Conservation (phyloP, 2,329 filamentous ascomycete species). For the Pseudogymnoascus sp. region DNA sequence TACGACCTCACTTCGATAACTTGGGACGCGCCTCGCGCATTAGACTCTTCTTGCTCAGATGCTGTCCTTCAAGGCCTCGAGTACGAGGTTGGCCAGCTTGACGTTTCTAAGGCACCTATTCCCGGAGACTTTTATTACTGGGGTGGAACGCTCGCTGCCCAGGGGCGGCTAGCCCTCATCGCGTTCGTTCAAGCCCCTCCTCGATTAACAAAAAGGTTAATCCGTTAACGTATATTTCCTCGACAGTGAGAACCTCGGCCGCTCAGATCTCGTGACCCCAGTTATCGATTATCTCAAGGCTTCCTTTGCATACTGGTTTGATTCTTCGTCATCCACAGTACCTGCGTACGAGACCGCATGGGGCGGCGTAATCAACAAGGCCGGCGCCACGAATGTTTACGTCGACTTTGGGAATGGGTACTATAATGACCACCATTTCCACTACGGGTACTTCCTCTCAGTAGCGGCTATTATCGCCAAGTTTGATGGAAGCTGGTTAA, state of each 20-base stretch:
- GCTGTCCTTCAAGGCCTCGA: slow-evolving; percentile 22
- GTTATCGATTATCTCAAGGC: slow-evolving; percentile 23
- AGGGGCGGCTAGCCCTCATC: slow-evolving; percentile 24
- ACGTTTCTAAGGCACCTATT: slow-evolving; percentile 18
- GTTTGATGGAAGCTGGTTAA: slow-evolving; percentile 23
- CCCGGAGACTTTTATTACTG: slow-evolving; percentile 26
- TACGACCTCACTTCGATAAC: slow-evolving; percentile 21
- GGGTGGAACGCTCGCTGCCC: slow-evolving; percentile 23
- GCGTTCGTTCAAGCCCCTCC: slow-evolving; percentile 19
- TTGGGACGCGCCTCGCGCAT: slow-evolving; percentile 23
- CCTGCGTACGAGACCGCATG: slow-evolving; percentile 25
- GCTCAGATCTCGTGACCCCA: slow-evolving; percentile 20
- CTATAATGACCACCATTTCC: slow-evolving; percentile 31
- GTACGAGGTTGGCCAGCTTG: slow-evolving; percentile 22
- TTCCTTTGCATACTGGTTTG: slow-evolving; percentile 25
- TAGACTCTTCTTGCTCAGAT: slow-evolving; percentile 22
- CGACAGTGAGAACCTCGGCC: slow-evolving; percentile 22
- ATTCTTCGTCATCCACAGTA: slow-evolving; percentile 17
- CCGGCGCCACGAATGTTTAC: slow-evolving; percentile 19
- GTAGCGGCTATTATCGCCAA: slow-evolving; percentile 27
- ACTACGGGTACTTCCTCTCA: slow-evolving; percentile 27
- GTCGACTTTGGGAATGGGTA: slow-evolving; percentile 28
- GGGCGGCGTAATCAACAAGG: slow-evolving; percentile 25
- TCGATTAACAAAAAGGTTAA: background rate
- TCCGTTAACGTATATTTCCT: background rate